Conservation (phyloP, 1,284 basidiomycete genomes). For the Xerocomus amazonicus region DNA sequence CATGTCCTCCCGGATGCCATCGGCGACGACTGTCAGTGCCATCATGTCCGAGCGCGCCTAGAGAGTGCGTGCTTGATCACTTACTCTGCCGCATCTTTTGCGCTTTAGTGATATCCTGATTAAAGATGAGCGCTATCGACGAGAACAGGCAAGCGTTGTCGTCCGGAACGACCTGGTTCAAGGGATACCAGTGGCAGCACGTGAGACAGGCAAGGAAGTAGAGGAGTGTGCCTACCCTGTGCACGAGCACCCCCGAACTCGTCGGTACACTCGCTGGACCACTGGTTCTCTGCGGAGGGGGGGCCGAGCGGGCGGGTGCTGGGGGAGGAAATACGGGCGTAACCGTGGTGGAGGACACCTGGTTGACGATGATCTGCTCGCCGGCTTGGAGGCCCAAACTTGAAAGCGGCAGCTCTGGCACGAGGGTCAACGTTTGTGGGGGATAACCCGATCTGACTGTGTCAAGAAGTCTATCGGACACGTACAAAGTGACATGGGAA, state of each 20-base stretch:
- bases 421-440: constrained; percentile 63
- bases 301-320: constrained; percentile 11
- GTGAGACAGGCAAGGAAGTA: not conserved
- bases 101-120: constrained; percentile 71
- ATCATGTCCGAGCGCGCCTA: constrained; percentile 1
- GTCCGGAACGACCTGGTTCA: constrained; percentile 76
- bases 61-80: constrained; percentile 16
- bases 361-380: constrained; percentile 80
- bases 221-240: constrained; percentile 45
- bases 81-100: constrained; percentile 62
- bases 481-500: constrained; percentile 1
- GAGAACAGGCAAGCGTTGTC: constrained; percentile 94
- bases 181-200: constrained; percentile 8
- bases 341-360: constrained; percentile 28
- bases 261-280: constrained; percentile 58
- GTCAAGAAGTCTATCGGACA: not conserved
- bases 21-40: constrained; percentile 65
- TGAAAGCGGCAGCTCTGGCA: constrained; percentile 68
- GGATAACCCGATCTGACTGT: constrained; percentile 86
- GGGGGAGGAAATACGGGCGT: constrained; percentile 9
- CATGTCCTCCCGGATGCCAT: constrained; percentile 69
- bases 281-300: constrained; percentile 21
- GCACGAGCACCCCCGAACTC: constrained; percentile 58
- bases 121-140: constrained; percentile 79
- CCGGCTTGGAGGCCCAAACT: constrained; percentile 74